These are phyloP conservation scores for Amesomyces nigricolor DNA, from an alignment of 2,329 filamentous ascomycete genomes.

Conservation along the genomic window DNA sequence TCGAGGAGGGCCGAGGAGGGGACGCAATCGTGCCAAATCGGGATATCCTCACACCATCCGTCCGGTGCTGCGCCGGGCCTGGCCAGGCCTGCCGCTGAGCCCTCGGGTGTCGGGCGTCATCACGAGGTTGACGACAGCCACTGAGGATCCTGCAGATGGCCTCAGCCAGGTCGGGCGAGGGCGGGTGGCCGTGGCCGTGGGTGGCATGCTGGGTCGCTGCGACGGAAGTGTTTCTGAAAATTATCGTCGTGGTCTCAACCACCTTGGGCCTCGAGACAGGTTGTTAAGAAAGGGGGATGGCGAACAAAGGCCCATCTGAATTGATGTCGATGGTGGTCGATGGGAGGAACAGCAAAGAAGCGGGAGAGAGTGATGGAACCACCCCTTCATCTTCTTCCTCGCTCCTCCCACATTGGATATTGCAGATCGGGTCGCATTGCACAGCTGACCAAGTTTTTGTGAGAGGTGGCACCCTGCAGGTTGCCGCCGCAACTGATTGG, in stretches of 20 bases:
- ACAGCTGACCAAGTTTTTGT: slow-evolving; percentile 14
- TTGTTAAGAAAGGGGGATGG: too few relatives aligned
- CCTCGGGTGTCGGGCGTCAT: slow-evolving; percentile 1
- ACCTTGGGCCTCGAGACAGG: too few relatives aligned
- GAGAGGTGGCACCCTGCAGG: slow-evolving; percentile 6
- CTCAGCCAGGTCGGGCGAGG: not conserved
- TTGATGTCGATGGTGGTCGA: too few relatives aligned
- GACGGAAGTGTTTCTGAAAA: not conserved
- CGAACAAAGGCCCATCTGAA: too few relatives aligned
- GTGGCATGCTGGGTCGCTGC: not conserved
- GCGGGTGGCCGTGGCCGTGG: not conserved
- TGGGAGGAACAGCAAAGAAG: too few relatives aligned
- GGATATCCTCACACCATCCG: not conserved
- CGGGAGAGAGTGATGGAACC: not conserved
- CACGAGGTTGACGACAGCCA: not conserved
- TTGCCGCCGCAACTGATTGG: slow-evolving; percentile 7
- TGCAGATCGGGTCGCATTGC: too few relatives aligned
- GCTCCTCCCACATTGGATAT: too few relatives aligned
- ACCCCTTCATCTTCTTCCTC: too few relatives aligned
- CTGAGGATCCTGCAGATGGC: not conserved
- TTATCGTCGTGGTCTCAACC: too few relatives aligned
- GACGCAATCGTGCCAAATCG: not conserved
- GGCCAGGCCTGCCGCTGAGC: too few relatives aligned
- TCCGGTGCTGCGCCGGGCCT: too few relatives aligned
- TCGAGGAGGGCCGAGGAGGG: too few relatives aligned